A percentile compares a stretch with the other conserved stretches of the same genome.
Evolutionary conservation across 805 yeast genomes (phyloP).

Genomic region (Starmerella stigmatis): DNA sequence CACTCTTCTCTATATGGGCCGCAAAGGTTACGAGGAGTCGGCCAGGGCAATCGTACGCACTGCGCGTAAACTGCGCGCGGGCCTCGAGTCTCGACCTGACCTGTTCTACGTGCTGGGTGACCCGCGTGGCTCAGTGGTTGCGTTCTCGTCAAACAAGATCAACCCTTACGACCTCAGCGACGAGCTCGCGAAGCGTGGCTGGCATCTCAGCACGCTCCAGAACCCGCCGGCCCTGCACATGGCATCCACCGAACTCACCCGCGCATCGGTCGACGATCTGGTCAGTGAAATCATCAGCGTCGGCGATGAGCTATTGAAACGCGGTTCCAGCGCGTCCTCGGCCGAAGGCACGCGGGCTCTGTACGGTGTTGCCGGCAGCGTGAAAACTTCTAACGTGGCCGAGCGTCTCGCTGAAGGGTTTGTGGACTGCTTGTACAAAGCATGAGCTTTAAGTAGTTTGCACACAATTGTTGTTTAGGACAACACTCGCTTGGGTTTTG

Average conservation of each 20-base stretch:
- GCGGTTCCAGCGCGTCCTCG: slow-evolving; percentile 24
- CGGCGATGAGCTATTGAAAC: slow-evolving; percentile 36
- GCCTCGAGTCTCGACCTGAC: slow-evolving; percentile 40
- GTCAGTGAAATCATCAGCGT: slow-evolving; percentile 40
- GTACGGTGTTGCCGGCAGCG: slow-evolving; percentile 92
- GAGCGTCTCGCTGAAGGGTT: slow-evolving; percentile 70
- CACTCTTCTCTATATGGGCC: slow-evolving; percentile 71
- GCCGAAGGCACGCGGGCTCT: slow-evolving; percentile 64
- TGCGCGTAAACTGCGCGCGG: slow-evolving; percentile 46
- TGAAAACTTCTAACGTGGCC: slow-evolving; percentile 73
- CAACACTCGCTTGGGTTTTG: too few relatives aligned
- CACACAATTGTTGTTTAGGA: too few relatives aligned
- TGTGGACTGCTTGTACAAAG: slow-evolving; percentile 66
- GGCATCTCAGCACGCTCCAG: slow-evolving; percentile 86
- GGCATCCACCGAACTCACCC: slow-evolving; percentile 70
- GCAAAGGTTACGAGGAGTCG: slow-evolving; percentile 62
- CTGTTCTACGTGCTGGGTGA: slow-evolving; percentile 60
- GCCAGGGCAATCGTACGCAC: slow-evolving; percentile 59
- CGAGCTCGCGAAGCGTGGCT: slow-evolving; percentile 51
- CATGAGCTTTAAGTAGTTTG: slow-evolving; percentile 17
- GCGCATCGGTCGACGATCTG: slow-evolving; percentile 50
- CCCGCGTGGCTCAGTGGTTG: slow-evolving; percentile 70
- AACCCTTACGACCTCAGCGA: slow-evolving; percentile 78
- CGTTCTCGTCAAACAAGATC: slow-evolving; percentile 55
- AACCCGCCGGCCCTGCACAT: slow-evolving; percentile 84